Evolutionary conservation across 495 filamentous ascomycete genomes (phyloP).

Genomic region (Hypoxylon fragiforme): DNA sequence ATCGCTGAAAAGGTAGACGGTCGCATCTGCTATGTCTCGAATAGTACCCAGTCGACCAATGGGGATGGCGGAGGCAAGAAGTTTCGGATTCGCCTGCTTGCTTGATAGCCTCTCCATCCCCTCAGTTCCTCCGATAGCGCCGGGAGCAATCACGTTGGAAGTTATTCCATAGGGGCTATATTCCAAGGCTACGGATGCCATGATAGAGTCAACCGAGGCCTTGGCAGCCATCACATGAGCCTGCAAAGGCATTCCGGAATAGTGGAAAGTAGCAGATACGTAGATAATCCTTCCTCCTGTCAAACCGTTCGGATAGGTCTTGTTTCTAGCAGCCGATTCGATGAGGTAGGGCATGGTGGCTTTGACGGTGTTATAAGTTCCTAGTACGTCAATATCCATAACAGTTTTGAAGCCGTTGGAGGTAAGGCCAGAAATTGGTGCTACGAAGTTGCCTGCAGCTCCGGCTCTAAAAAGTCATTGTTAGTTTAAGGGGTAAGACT

Average conservation of each 20-base stretch:
- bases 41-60: conserved; percentile 76
- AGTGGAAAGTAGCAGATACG: conserved; percentile 87
- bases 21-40: conserved; percentile 90
- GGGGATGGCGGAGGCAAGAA: conserved; percentile 53
- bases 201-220: conserved; percentile 84
- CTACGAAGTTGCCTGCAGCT: conserved; percentile 94
- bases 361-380: conserved; percentile 93
- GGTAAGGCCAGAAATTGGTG: conserved; percentile 77
- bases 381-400: conserved; percentile 93
- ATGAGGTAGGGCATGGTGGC: conserved; percentile 80
- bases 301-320: conserved; percentile 45
- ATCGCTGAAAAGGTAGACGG: conserved; percentile 82
- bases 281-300: conserved; percentile 88
- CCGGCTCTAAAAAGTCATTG: conserved; percentile 64
- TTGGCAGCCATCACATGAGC: conserved; percentile 88
- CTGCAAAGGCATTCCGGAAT: conserved; percentile 79
- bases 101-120: conserved; percentile 58
- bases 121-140: conserved; percentile 71
- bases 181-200: conserved; percentile 74
- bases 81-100: conserved; percentile 39
- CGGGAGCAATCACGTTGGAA: conserved; percentile 83
- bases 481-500: no score
- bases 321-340: conserved; percentile 67
- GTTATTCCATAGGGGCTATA: conserved; percentile 88
- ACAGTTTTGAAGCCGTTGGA: conserved; percentile 93